Conservation (phyloP, 1,284 basidiomycete species). For the Austropuccinia psidii region DNA sequence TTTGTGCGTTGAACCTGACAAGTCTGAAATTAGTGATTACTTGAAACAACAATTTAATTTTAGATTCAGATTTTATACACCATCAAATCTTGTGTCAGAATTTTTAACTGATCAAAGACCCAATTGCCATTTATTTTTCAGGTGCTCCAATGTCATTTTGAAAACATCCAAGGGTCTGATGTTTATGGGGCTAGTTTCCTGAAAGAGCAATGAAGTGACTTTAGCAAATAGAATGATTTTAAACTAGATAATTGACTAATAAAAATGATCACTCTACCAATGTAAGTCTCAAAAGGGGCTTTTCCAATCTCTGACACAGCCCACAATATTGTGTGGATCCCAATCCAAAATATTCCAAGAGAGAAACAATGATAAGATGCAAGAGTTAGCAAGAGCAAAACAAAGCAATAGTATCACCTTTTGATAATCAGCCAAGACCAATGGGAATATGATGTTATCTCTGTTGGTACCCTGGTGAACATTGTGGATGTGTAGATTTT, state of each 20-base stretch:
- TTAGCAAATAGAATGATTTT: neutral
- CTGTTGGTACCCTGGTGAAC: slow-evolving; percentile 29
- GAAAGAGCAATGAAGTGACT: slow-evolving; percentile 34
- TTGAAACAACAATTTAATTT: neutral
- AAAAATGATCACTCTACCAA: slow-evolving; percentile 57
- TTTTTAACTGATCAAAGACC: slow-evolving; percentile 98
- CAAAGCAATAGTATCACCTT: neutral
- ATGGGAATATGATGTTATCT: slow-evolving; percentile 3
- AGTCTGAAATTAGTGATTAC: slow-evolving; percentile 38
- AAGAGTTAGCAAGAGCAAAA: neutral
- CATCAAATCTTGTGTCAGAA: slow-evolving; percentile 90
- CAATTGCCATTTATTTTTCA: slow-evolving; percentile 81
- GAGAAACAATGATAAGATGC: neutral
- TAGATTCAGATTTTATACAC: slow-evolving; percentile 54
- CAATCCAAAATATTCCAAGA: slow-evolving; percentile 85
- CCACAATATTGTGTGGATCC: slow-evolving; percentile 91
- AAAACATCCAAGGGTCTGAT: too few species aligned
- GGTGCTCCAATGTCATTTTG: too few species aligned
- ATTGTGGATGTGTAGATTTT: slow-evolving; percentile 39
- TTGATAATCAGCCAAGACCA: neutral
- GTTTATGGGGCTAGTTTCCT: slow-evolving; percentile 95
- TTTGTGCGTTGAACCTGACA: slow-evolving; percentile 96
- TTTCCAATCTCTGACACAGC: slow-evolving; percentile 79
- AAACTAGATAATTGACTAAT: neutral
- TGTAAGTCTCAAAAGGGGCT: slow-evolving; percentile 89